Base-by-base conservation (phyloP, 345 rosid genomes). In the Melaleuca alternifolia region DNA sequence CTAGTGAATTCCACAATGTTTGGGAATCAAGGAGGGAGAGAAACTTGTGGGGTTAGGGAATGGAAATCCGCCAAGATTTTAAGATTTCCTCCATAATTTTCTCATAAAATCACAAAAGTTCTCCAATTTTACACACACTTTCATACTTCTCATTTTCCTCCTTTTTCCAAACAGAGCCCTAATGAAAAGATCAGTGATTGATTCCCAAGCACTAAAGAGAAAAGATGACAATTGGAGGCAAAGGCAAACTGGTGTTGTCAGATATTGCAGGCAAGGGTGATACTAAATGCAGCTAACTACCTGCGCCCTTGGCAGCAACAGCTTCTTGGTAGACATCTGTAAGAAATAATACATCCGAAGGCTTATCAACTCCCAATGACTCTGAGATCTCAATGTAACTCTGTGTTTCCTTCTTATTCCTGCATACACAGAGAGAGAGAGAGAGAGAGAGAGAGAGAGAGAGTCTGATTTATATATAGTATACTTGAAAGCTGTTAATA, bases 311-410 rank as follows among this genome's bases (percentile, higher is more conserved):
- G 84, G 99, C 98, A 85, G 99, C 99, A 11, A 87, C 87, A 52
- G 97, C 98, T 94, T 97, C 99, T 93, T 93, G 98, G 87, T 92
- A 85, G 84, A 96, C 95, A 92, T 96, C 98, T 1, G 98, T 97
- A 33, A 96, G 89, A 88, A 97, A 95, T n/a, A 95, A 87, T 82
- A 97, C 91, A 84, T 97, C 95, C 50, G 96, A 92, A 77, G 98
- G 96, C 75, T 92, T 91, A 91, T 97, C 94, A 82, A 95, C 99
- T 91, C 98, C 98, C 52, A 97, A 46, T 7, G 98, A 91, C 46
- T 91, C 94, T 2, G 93, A 86, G 87, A 97, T 97, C 91, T 95
- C 98, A 81, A 93, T 86, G 50, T 96, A 97, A 87, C 99, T 95
- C 84, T 30, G 62, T 33, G 91, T 90, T 85, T 97, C 98, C 88